Evolutionary conservation across 1,284 basidiomycete genomes (phyloP).

Genomic region (Leccinum griseonigrum): DNA sequence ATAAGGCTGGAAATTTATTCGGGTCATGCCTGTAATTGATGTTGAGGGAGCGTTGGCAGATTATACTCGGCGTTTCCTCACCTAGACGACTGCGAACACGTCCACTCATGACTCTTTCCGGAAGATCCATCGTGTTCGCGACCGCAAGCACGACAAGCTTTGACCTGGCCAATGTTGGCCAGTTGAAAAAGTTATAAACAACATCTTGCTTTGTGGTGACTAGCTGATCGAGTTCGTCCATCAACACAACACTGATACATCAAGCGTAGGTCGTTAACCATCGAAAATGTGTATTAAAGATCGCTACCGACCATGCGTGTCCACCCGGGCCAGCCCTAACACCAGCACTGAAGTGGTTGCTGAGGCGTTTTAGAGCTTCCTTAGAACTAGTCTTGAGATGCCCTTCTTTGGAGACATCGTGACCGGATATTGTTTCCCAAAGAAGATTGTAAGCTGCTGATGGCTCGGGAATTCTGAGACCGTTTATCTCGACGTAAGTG

Average conservation of each 20-base stretch:
- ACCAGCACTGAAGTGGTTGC: constrained; percentile 57
- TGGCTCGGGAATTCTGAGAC: constrained; percentile 89
- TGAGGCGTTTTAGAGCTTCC: constrained; percentile 67
- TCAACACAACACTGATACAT: constrained; percentile 78
- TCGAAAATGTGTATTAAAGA: not conserved
- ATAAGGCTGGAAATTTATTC: constrained; percentile 96
- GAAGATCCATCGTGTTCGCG: constrained; percentile 98
- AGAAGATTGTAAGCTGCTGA: constrained; percentile 84
- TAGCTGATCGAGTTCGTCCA: constrained; percentile 98
- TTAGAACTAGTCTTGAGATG: constrained; percentile 66
- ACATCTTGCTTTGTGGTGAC: constrained; percentile 97
- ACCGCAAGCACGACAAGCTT: constrained; percentile 95
- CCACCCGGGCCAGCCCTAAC: constrained; percentile 58
- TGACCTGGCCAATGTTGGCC: constrained; percentile 88
- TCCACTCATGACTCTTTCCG: constrained; percentile 89
- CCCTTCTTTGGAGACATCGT: constrained; percentile 59
- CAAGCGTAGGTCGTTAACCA: not conserved
- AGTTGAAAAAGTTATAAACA: constrained; percentile 99
- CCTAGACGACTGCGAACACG: constrained; percentile 92
- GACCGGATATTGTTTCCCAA: constrained; percentile 86
- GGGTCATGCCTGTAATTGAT: constrained; percentile 72
- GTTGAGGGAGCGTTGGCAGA: constrained; percentile 4
- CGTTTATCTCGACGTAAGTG: constrained; percentile 98
- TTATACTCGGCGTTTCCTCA: constrained; percentile 35
- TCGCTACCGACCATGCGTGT: constrained; percentile 61